These are phyloP conservation scores for Penicillium psychrosexuale DNA, from an alignment of 2,329 filamentous ascomycete species.

Conservation along the genomic window DNA sequence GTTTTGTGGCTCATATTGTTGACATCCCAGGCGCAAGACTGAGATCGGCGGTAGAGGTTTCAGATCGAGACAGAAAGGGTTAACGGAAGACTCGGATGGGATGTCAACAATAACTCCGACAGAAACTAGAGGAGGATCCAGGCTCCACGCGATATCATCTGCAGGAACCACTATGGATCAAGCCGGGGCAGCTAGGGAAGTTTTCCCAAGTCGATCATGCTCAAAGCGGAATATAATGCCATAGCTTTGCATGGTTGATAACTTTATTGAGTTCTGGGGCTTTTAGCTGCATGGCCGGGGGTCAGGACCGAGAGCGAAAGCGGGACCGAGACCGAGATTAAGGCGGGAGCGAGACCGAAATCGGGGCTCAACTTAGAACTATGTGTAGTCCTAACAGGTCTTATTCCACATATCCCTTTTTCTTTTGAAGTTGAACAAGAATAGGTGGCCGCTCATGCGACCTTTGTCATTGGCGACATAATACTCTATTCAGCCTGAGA, in stretches of 20 bases:
- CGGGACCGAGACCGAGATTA: background rate
- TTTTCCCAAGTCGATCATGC: too few relatives aligned
- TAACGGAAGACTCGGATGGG: background rate
- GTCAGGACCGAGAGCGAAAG: background rate
- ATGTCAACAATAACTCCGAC: background rate
- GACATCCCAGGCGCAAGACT: background rate
- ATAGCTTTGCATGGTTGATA: background rate
- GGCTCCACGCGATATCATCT: background rate
- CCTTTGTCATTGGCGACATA: too few relatives aligned
- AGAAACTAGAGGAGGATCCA: background rate
- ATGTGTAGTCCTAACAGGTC: background rate
- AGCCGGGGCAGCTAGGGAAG: background rate
- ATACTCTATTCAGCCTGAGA: too few relatives aligned
- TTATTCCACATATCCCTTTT: background rate
- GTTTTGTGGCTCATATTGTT: background rate
- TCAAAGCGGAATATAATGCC: background rate
- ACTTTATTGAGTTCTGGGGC: background rate
- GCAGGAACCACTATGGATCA: slow-evolving; percentile 1
- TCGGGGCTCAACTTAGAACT: too few relatives aligned
- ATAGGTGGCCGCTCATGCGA: too few relatives aligned
- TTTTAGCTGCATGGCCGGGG: background rate
- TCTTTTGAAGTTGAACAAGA: background rate
- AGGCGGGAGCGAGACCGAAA: background rate
- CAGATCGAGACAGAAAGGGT: background rate
- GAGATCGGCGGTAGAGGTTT: background rate